Percentiles rank a stretch among this genome's conserved stretches.
Conservation (phyloP, 1,139 yeast genomes). For the Starmera stellimalicola region DNA sequence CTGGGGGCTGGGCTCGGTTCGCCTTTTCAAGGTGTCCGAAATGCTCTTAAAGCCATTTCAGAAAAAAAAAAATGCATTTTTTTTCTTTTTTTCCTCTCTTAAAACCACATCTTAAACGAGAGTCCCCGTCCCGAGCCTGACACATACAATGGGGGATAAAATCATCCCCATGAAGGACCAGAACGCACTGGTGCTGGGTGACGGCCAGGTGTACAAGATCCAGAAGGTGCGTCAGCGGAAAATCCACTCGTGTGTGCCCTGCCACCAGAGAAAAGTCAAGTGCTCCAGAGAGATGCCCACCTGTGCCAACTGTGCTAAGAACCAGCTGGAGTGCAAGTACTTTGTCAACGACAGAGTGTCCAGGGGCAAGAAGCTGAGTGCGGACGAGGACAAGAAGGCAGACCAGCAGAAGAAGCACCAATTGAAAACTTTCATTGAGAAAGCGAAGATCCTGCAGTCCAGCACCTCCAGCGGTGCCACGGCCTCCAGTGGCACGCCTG, state of each 20-base stretch:
- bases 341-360: conserved; percentile 47
- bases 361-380: conserved; percentile 27
- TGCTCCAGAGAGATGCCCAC: conserved; percentile 37
- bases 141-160: conserved; percentile 8
- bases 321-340: conserved; percentile 35
- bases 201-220: conserved; percentile 42
- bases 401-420: conserved; percentile 16
- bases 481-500: too few relatives aligned
- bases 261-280: conserved; percentile 53
- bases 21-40: too few relatives aligned
- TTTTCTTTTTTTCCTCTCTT: not conserved
- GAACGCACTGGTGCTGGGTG: conserved; percentile 29
- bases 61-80: too few relatives aligned
- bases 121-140: not conserved
- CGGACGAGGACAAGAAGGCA: conserved; percentile 14
- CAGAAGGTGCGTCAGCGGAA: conserved; percentile 51
- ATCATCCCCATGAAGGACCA: conserved; percentile 23
- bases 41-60: too few relatives aligned
- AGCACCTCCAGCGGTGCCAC: not conserved
- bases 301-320: conserved; percentile 38
- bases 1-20: too few relatives aligned
- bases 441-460: conserved; percentile 12
- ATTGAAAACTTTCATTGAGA: conserved; percentile 16
- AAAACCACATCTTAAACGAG: too few relatives aligned
- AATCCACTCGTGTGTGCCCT: conserved; percentile 48